Evolutionary conservation across 495 filamentous ascomycete species (phyloP).

Genomic region (Penicillium silybi): DNA sequence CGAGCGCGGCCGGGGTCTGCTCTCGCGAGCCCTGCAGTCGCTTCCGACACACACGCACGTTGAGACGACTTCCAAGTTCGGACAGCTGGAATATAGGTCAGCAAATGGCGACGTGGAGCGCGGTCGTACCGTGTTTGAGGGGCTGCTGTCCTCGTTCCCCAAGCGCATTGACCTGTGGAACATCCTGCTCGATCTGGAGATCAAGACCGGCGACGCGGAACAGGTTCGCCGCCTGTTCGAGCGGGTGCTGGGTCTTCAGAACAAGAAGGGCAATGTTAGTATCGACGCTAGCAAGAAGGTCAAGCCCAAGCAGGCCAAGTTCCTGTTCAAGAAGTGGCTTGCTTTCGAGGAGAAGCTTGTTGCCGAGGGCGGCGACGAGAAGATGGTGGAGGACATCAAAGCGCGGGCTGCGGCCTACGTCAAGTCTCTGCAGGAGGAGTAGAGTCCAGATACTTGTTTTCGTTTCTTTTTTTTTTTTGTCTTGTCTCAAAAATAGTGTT

Average conservation of each 20-base stretch:
- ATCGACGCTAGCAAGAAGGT: conserved; percentile 44
- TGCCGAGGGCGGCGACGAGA: conserved; percentile 55
- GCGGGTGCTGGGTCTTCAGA: conserved; percentile 56
- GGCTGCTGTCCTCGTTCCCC: conserved; percentile 74
- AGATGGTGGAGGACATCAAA: conserved; percentile 67
- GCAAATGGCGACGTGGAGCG: conserved; percentile 81
- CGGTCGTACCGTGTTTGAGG: conserved; percentile 92
- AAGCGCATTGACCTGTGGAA: conserved; percentile 92
- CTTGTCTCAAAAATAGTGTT: conserved; percentile 16
- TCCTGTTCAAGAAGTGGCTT: conserved; percentile 81
- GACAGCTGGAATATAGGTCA: conserved; percentile 83
- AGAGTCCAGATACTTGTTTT: conserved; percentile 1
- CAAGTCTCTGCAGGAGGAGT: conserved; percentile 50
- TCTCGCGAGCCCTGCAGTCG: conserved; percentile 83
- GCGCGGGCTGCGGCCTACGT: conserved; percentile 70
- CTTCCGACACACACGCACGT: conserved; percentile 69
- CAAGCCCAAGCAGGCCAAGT: conserved; percentile 69
- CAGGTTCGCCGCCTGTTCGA: conserved; percentile 74
- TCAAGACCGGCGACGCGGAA: conserved; percentile 58
- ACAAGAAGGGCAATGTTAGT: conserved; percentile 51
- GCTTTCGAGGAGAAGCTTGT: conserved; percentile 66
- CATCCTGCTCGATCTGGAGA: conserved; percentile 82
- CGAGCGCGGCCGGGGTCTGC: conserved; percentile 69
- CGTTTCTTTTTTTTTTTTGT: neutral
- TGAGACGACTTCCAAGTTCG: conserved; percentile 79